phyloP scores from a whole-genome alignment of 78 protist species.

The Creolimax fragrantissima region DNA sequence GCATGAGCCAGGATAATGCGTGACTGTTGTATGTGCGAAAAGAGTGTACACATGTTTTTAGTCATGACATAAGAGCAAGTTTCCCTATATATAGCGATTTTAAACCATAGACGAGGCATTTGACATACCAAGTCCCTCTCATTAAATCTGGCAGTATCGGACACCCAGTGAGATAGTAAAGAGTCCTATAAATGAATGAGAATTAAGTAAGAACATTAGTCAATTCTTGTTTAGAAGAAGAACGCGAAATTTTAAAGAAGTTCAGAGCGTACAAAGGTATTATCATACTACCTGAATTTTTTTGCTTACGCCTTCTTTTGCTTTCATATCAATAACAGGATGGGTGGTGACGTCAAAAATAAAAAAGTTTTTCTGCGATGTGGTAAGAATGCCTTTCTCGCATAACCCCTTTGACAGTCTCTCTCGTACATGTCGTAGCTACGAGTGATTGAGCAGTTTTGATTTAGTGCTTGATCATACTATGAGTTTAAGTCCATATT shows the following conservation, averaged over 20 bases:
- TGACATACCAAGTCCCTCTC: neutral
- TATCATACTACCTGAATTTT: neutral
- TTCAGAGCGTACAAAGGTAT: too few relatives aligned
- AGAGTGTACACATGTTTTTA: neutral
- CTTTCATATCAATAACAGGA: neutral
- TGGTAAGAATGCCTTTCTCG: constrained; percentile 13
- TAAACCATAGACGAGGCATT: too few relatives aligned
- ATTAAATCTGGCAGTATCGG: constrained; percentile 11
- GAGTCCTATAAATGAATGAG: constrained; percentile 4
- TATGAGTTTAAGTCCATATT: too few relatives aligned
- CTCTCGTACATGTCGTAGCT: constrained; percentile 20
- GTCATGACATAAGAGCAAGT: too few relatives aligned
- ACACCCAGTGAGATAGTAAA: neutral
- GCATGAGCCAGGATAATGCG: constrained; percentile 15
- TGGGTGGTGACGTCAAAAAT: constrained; percentile 29
- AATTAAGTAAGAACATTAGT: too few relatives aligned
- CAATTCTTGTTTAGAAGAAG: too few relatives aligned
- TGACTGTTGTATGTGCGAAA: too few relatives aligned
- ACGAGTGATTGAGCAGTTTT: too few relatives aligned
- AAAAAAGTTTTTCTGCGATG: neutral
- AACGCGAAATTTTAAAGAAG: too few relatives aligned
- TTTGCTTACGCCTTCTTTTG: neutral
- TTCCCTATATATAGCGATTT: too few relatives aligned
- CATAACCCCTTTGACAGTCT: neutral
- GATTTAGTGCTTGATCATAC: too few relatives aligned